Evolutionary conservation across 495 filamentous ascomycete genomes (phyloP).

Genomic region (Penicillium goetzii): DNA sequence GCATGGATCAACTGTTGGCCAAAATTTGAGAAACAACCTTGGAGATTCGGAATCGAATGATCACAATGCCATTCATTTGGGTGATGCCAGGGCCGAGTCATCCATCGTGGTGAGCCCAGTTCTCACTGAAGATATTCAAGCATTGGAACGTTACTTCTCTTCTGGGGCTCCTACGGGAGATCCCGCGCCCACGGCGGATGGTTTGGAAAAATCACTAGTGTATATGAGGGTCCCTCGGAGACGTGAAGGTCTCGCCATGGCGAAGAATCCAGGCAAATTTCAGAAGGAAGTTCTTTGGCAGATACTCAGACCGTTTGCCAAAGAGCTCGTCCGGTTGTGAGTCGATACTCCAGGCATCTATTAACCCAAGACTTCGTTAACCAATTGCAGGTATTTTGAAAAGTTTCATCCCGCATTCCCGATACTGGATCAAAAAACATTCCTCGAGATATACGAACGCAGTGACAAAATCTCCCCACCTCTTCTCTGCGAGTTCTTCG

Average conservation of each 20-base stretch:
- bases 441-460: constrained; percentile 7
- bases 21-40: not conserved
- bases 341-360: not conserved
- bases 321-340: constrained; percentile 3
- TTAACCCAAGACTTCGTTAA: not conserved
- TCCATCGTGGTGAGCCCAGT: constrained; percentile 5
- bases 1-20: not conserved
- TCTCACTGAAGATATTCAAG: constrained; percentile 2
- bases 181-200: not conserved
- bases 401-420: constrained; percentile 9
- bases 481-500: constrained; percentile 10
- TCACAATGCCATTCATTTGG: constrained; percentile 7
- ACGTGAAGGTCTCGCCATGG: constrained; percentile 8
- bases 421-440: constrained; percentile 4
- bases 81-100: not conserved
- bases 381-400: not conserved
- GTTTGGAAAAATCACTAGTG: constrained; percentile 4
- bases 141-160: constrained; percentile 9
- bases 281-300: constrained; percentile 6
- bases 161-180: constrained; percentile 1
- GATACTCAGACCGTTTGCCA: constrained; percentile 1
- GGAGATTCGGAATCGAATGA: constrained; percentile 5
- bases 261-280: constrained; percentile 1
- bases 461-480: constrained; percentile 1
- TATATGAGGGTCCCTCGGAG: constrained; percentile 7